Evolutionary conservation across 2,329 filamentous ascomycete genomes (phyloP).

Genomic region (Penicillium crustosum): DNA sequence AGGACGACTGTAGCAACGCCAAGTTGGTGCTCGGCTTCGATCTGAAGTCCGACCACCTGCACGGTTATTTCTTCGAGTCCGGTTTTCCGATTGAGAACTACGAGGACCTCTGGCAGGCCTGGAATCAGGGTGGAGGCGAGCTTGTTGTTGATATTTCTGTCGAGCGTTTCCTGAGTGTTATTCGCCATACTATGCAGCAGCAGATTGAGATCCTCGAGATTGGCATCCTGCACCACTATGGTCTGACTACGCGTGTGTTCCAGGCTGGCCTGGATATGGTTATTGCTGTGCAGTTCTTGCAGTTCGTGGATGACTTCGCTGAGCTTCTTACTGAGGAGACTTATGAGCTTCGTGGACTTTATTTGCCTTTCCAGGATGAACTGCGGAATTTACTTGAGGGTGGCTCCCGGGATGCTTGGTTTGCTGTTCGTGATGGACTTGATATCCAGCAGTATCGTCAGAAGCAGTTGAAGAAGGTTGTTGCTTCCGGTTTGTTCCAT

Average conservation of each 20-base stretch:
- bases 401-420: constrained; percentile 33
- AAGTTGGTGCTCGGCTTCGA: constrained; percentile 34
- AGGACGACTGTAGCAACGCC: constrained; percentile 16
- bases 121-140: constrained; percentile 15
- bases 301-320: constrained; percentile 32
- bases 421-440: constrained; percentile 14
- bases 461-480: constrained; percentile 2
- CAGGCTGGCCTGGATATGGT: constrained; percentile 36
- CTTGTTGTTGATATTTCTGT: constrained; percentile 24
- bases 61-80: constrained; percentile 29
- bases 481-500: constrained; percentile 2
- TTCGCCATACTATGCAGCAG: constrained; percentile 23
- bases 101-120: constrained; percentile 25
- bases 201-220: constrained; percentile 17
- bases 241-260: constrained; percentile 15
- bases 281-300: constrained; percentile 30
- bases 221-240: constrained; percentile 29
- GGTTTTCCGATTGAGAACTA: constrained; percentile 27
- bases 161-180: constrained; percentile 22
- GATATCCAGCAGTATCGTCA: constrained; percentile 9
- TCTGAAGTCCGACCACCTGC: constrained; percentile 19
- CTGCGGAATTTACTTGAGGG: constrained; percentile 28
- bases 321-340: constrained; percentile 15
- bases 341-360: constrained; percentile 11
- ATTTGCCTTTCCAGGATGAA: constrained; percentile 21